These are phyloP conservation scores for Diatrype stigma DNA, from an alignment of 2,329 filamentous ascomycete genomes.

Conservation along the genomic window DNA sequence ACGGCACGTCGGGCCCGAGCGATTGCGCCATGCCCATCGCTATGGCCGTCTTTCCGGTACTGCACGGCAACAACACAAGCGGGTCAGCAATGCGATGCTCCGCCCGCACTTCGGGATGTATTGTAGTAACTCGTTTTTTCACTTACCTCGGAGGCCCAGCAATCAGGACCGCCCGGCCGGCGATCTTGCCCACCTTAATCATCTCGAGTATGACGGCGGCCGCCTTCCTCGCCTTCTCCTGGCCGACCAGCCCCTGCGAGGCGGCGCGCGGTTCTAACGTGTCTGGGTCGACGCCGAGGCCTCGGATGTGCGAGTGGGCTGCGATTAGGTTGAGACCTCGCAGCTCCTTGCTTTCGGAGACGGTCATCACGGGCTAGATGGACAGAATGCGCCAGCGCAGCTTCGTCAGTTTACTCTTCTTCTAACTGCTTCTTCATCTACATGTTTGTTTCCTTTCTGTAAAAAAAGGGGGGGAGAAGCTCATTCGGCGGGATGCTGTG, in stretches of 20 bases:
- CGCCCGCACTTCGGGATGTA: neutral
- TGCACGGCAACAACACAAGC: conserved; percentile 27
- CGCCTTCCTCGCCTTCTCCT: conserved; percentile 94
- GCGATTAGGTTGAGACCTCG: conserved; percentile 96
- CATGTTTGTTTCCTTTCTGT: too few species aligned
- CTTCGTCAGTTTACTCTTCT: conserved; percentile 6
- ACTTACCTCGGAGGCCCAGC: conserved; percentile 80
- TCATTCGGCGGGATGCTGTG: too few species aligned
- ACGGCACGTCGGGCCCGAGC: conserved; percentile 88
- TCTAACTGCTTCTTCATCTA: neutral
- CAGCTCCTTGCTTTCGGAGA: conserved; percentile 94
- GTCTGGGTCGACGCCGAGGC: conserved; percentile 87
- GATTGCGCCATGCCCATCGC: conserved; percentile 99
- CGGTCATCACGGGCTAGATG: conserved; percentile 61
- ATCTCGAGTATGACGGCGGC: conserved; percentile 96
- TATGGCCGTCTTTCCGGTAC: conserved; percentile 97
- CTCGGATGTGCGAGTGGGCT: conserved; percentile 95
- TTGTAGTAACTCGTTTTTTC: neutral
- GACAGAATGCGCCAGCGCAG: conserved; percentile 16
- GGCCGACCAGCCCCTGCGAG: conserved; percentile 91
- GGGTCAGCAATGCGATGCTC: neutral
- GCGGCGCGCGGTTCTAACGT: conserved; percentile 80
- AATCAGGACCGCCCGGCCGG: conserved; percentile 88
- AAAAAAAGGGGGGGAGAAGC: neutral
- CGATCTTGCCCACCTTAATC: conserved; percentile 99